These are phyloP conservation scores for Hypomyces rosellus DNA, from an alignment of 2,329 filamentous ascomycete species.

Conservation along the genomic window DNA sequence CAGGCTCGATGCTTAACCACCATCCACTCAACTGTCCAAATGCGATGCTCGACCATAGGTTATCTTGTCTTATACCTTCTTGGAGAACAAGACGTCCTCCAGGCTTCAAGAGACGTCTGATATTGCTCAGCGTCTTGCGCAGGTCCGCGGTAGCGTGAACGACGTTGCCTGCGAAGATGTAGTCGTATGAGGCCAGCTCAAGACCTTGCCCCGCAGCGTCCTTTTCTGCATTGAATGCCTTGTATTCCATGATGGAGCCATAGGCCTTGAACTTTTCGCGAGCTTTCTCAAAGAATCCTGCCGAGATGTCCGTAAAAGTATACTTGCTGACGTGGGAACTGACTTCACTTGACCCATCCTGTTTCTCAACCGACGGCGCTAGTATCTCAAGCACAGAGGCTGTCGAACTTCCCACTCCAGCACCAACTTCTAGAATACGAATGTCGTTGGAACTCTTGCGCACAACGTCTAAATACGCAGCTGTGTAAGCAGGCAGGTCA, in stretches of 20 bases:
- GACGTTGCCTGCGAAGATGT: slow-evolving; percentile 20
- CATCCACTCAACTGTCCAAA: slow-evolving; percentile 13
- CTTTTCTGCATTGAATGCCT: slow-evolving; percentile 18
- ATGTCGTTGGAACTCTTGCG: slow-evolving; percentile 3
- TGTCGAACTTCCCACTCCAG: slow-evolving; percentile 3
- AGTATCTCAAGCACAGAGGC: slow-evolving; percentile 1
- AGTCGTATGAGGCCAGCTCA: slow-evolving; percentile 12
- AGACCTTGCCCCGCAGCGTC: slow-evolving; percentile 11
- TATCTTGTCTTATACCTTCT: slow-evolving; percentile 6
- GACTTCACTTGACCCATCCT: neutral
- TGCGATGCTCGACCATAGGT: slow-evolving; percentile 8
- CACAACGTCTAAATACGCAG: slow-evolving; percentile 2
- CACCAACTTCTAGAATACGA: slow-evolving; percentile 6
- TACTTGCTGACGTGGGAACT: slow-evolving; percentile 12
- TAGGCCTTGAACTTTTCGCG: slow-evolving; percentile 24
- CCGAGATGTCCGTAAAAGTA: slow-evolving; percentile 30
- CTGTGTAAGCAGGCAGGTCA: slow-evolving; percentile 1
- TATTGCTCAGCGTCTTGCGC: slow-evolving; percentile 16
- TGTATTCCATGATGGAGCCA: slow-evolving; percentile 19
- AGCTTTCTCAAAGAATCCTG: slow-evolving; percentile 29
- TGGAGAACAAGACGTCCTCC: slow-evolving; percentile 21
- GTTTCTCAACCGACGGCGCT: neutral
- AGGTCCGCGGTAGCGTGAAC: slow-evolving; percentile 23
- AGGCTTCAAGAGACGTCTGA: slow-evolving; percentile 18
- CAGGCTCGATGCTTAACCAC: slow-evolving; percentile 10